These are phyloP conservation scores for Leucogyrophana mollusca DNA, from an alignment of 768 basidiomycete genomes.

Conservation along the genomic window DNA sequence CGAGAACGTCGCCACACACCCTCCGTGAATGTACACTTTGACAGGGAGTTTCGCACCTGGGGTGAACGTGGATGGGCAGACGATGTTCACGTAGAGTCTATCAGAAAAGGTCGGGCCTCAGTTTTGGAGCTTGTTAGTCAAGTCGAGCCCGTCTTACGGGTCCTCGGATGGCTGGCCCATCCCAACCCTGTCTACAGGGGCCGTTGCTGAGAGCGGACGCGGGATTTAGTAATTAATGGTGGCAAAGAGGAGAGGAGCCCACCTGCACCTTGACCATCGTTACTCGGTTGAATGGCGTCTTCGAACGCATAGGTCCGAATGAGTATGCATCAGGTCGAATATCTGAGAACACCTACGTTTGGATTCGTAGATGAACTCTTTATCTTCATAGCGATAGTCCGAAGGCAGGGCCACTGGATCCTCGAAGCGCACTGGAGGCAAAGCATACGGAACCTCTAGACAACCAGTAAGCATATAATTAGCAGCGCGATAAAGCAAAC, in stretches of 20 bases:
- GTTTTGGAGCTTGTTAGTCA: not conserved
- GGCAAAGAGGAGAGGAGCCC: conserved; percentile 1
- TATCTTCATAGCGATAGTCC: conserved; percentile 53
- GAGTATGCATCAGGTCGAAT: not conserved
- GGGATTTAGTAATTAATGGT: no score
- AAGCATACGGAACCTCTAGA: conserved; percentile 71
- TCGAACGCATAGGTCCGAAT: not conserved
- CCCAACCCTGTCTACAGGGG: conserved; percentile 61
- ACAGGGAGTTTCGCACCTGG: conserved; percentile 54
- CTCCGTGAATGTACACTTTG: conserved; percentile 76
- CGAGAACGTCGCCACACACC: conserved; percentile 37
- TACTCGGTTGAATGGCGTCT: conserved; percentile 63
- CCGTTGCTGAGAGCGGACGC: conserved; percentile 35
- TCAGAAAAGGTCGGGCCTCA: not conserved
- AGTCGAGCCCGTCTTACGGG: conserved; percentile 43
- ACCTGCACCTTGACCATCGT: conserved; percentile 65
- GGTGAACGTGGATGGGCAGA: conserved; percentile 46
- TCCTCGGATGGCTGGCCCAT: conserved; percentile 69
- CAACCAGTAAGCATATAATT: not conserved
- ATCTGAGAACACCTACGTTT: conserved; percentile 39
- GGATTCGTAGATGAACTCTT: conserved; percentile 60
- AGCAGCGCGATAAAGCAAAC: not conserved
- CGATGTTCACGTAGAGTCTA: conserved; percentile 68
- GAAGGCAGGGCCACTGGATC: conserved; percentile 59
- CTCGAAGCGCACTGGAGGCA: conserved; percentile 62